Percentiles rank a stretch among this genome's conserved stretches.
phyloP scores from a whole-genome alignment of 2,329 filamentous ascomycete species.

The Plenodomus biglobosus region DNA sequence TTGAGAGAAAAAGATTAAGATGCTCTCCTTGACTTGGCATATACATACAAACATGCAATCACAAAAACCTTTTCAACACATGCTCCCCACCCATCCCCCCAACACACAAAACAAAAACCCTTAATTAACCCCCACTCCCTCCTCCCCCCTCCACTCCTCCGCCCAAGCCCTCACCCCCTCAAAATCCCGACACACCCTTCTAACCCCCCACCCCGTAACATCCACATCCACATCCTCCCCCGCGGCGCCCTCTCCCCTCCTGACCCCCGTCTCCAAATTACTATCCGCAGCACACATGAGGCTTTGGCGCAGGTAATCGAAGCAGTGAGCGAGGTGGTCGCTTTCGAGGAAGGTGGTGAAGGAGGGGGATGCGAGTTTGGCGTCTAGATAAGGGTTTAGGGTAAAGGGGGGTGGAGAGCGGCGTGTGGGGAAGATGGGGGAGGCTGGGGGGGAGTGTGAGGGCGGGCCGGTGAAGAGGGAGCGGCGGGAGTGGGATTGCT shows the following conservation, averaged over 20 bases:
- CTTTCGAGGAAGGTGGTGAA: background rate
- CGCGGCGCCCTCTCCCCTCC: conserved; percentile 3
- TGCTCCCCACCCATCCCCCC: background rate
- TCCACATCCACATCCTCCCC: conserved; percentile 3
- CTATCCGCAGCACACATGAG: conserved; percentile 31
- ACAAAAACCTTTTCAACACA: background rate
- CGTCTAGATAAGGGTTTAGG: conserved; percentile 5
- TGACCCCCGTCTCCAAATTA: conserved; percentile 15
- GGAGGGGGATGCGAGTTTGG: background rate
- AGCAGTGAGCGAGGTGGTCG: conserved; percentile 19
- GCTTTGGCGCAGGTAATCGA: conserved; percentile 30
- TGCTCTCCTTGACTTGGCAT: no score
- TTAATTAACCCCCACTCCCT: background rate
- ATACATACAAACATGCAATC: no score
- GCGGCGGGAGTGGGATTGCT: background rate
- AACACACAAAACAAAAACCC: background rate
- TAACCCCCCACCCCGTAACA: conserved; percentile 17
- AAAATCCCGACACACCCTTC: conserved; percentile 30
- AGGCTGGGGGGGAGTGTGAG: background rate
- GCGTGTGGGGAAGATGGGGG: background rate
- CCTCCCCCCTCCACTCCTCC: conserved; percentile 14
- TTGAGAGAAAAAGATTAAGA: no score
- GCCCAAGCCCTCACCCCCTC: conserved; percentile 27
- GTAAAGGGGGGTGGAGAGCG: background rate
- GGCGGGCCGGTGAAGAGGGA: background rate